These are phyloP conservation scores for Persicaria maculosa DNA, from an alignment of 148 eudicot genomes.

Conservation along the genomic window DNA sequence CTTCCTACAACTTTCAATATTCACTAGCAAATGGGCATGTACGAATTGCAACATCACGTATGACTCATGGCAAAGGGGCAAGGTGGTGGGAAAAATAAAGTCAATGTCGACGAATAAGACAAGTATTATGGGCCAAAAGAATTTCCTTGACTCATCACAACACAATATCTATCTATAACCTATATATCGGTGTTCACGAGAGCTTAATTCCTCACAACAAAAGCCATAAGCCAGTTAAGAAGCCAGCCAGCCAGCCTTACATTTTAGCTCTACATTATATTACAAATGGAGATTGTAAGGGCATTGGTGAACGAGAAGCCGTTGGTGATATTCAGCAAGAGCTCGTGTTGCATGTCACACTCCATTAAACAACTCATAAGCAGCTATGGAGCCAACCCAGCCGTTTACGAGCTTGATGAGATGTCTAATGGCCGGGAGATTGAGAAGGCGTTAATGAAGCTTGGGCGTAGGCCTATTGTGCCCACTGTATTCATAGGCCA, in stretches of 20 bases:
- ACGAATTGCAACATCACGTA: neutral
- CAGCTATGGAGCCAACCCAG: slow-evolving; percentile 42
- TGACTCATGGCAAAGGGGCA: neutral
- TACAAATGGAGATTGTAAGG: slow-evolving; percentile 23
- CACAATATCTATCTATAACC: neutral
- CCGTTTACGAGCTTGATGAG: slow-evolving; percentile 40
- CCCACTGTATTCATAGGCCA: slow-evolving; percentile 10
- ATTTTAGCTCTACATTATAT: neutral
- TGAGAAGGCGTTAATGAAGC: slow-evolving; percentile 27
- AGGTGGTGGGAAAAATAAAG: neutral
- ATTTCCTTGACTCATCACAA: neutral
- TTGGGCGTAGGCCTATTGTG: slow-evolving; percentile 29
- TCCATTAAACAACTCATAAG: slow-evolving; percentile 29
- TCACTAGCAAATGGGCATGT: neutral
- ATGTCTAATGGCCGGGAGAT: slow-evolving; percentile 37
- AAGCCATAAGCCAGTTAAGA: neutral
- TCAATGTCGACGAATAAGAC: neutral
- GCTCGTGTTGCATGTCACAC: slow-evolving; percentile 24
- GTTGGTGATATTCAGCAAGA: slow-evolving; percentile 49
- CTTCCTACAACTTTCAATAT: neutral
- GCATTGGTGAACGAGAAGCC: slow-evolving; percentile 30
- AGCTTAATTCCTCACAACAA: neutral
- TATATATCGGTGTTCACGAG: neutral
- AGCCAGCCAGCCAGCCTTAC: too few species aligned
- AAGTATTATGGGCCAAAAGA: neutral